phyloP scores from a whole-genome alignment of 2,329 filamentous ascomycete species.

The Lasiodiplodia citricola region DNA sequence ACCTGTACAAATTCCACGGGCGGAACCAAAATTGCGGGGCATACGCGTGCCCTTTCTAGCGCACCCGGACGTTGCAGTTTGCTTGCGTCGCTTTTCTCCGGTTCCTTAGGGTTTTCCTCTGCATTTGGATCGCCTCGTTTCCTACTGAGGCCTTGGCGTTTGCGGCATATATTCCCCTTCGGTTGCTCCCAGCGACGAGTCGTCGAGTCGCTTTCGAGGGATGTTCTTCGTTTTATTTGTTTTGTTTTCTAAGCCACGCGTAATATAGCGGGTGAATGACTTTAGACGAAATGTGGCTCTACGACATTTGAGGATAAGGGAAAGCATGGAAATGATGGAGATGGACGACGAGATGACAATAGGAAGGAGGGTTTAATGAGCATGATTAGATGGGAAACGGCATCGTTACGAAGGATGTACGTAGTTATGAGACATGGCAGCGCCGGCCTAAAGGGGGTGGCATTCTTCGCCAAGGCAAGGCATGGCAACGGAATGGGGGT shows the following conservation, averaged over 20 bases:
- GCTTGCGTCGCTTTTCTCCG: neutral
- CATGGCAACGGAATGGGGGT: neutral
- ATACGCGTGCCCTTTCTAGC: neutral
- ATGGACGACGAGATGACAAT: constrained; percentile 13
- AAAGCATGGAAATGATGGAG: neutral
- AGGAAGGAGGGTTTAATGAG: constrained; percentile 13
- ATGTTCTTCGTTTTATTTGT: neutral
- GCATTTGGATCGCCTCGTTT: constrained; percentile 14
- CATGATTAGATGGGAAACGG: constrained; percentile 6
- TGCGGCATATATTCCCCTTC: constrained; percentile 4
- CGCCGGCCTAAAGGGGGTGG: neutral
- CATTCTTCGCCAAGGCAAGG: neutral
- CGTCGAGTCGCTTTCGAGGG: neutral
- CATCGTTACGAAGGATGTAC: neutral
- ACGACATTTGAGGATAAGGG: neutral
- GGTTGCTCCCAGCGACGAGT: neutral
- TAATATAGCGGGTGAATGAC: constrained; percentile 3
- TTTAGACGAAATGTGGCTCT: constrained; percentile 1
- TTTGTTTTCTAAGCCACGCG: constrained; percentile 3
- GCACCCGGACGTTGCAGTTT: neutral
- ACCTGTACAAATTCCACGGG: constrained; percentile 17
- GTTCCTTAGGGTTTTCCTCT: neutral
- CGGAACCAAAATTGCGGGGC: constrained; percentile 4
- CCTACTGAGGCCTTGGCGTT: constrained; percentile 10
- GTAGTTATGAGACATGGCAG: neutral